Conservation (phyloP, 345 rosid genomes). For the Geranium brycei region DNA sequence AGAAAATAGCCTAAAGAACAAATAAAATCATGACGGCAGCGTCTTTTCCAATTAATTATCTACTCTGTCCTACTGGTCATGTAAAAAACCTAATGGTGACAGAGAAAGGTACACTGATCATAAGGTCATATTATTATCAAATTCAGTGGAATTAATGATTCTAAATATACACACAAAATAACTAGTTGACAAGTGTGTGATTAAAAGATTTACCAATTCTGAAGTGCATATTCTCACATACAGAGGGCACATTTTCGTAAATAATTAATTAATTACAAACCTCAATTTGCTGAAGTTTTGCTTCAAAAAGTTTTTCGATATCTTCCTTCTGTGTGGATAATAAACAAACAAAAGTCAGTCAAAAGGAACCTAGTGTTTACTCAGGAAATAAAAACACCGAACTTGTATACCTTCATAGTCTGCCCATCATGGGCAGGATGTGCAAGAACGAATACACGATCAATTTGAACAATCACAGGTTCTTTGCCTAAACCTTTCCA, state of each 20-base stretch:
- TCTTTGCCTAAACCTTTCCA: constrained; percentile 98
- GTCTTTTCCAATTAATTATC: no score
- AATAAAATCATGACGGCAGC: no score
- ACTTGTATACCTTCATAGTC: constrained; percentile 42
- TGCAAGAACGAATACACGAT: constrained; percentile 86
- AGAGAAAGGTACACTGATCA: no score
- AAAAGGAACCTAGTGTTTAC: background rate
- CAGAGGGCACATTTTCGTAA: background rate
- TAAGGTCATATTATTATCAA: no score
- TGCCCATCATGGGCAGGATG: constrained; percentile 55
- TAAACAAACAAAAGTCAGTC: constrained; percentile 5
- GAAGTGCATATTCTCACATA: background rate
- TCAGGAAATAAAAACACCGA: constrained; percentile 7
- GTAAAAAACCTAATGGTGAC: no score
- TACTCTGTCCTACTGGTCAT: no score
- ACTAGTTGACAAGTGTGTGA: no score
- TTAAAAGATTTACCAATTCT: background rate
- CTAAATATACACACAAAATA: no score
- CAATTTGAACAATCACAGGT: constrained; percentile 86
- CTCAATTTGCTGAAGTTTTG: constrained; percentile 94
- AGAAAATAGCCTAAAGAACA: no score
- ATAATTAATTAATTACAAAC: constrained; percentile 16
- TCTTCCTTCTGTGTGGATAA: constrained; percentile 53
- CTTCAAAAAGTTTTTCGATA: constrained; percentile 66
- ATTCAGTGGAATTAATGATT: no score